Base-by-base conservation (phyloP, 1,284 basidiomycete species). In the Cutaneotrichosporon cutaneum region DNA sequence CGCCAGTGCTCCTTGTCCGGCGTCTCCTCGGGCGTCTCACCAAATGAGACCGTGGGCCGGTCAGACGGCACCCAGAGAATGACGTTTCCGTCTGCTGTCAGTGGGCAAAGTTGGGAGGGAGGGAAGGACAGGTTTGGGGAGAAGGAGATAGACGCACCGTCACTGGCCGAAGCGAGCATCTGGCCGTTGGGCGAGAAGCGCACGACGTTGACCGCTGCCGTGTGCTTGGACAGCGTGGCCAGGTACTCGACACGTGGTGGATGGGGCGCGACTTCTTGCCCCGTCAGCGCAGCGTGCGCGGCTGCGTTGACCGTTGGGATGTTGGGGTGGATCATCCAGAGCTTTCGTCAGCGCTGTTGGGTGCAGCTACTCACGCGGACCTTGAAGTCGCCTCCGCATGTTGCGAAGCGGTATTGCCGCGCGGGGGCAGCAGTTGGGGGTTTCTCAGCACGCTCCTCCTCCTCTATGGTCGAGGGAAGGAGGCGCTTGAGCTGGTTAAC, bases 1-100 rank as follows among this genome's bases (percentile, higher is more conserved):
- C 92, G 90, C 95, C 95, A 99, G 70, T 88, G 89, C 76, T 99
- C 95, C 78, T 94, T 95, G 78, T 97, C 94, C 67, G 89, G 88
- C 30, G 88, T 66, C 63, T 97, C 94, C 64, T 94, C 91, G 0
- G 53, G 88, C 78, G 76, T 90, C 88, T 86, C 89, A 24, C 90
- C 91, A 73, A 92, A 94, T 26, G 85, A 86, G 27, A 86, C 81
- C 59, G 88, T 87, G 0, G 90, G 88, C 39, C 84, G 87, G 39
- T 87, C 86, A 7, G 90, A 89, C 10, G 87, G 90, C 0, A 90
- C 88, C 95, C 95, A 99, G 22, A 98, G 87, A 56, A 98, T 90
- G 64, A 99, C 88, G 86, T 94, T 94, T 11, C 95, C 95, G 81
- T 99, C 95, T n/a, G n/a, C 36, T 6, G 53, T 66, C 54, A 63